Conservation (phyloP, 768 basidiomycete species). For the Lentinus tigrinus region DNA sequence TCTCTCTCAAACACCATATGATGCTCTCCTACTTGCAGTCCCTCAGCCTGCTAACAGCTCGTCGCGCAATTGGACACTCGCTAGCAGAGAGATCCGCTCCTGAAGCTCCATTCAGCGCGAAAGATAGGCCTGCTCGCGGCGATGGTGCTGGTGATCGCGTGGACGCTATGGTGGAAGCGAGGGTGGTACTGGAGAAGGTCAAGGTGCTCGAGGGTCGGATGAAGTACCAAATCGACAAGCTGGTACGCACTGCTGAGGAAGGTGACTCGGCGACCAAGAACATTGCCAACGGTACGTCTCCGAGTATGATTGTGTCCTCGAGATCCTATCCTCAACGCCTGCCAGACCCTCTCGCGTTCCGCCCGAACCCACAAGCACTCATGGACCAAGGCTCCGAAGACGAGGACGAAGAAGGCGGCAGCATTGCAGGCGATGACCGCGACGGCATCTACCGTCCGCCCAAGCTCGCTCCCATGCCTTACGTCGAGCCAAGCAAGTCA, state of each 20-base stretch:
- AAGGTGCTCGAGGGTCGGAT: slow-evolving; percentile 83
- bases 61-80: slow-evolving; percentile 66
- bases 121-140: slow-evolving; percentile 55
- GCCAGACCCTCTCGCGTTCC: slow-evolving; percentile 87
- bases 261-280: slow-evolving; percentile 37
- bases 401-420: slow-evolving; percentile 32
- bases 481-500: slow-evolving; percentile 56
- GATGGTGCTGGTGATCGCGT: slow-evolving; percentile 69
- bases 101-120: slow-evolving; percentile 48
- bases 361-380: slow-evolving; percentile 83
- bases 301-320: neutral
- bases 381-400: slow-evolving; percentile 39
- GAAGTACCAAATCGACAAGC: slow-evolving; percentile 95
- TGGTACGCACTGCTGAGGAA: slow-evolving; percentile 75
- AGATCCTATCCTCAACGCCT: neutral
- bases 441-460: slow-evolving; percentile 81
- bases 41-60: slow-evolving; percentile 70
- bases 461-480: slow-evolving; percentile 85
- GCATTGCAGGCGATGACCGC: slow-evolving; percentile 22
- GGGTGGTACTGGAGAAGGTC: slow-evolving; percentile 86
- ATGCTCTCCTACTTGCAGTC: slow-evolving; percentile 86
- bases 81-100: slow-evolving; percentile 52
- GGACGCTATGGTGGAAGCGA: slow-evolving; percentile 74
- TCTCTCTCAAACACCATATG: slow-evolving; percentile 84
- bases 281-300: slow-evolving; percentile 56